Evolutionary conservation across 768 basidiomycete species (phyloP).

Genomic region (Psilocybe sp.): DNA sequence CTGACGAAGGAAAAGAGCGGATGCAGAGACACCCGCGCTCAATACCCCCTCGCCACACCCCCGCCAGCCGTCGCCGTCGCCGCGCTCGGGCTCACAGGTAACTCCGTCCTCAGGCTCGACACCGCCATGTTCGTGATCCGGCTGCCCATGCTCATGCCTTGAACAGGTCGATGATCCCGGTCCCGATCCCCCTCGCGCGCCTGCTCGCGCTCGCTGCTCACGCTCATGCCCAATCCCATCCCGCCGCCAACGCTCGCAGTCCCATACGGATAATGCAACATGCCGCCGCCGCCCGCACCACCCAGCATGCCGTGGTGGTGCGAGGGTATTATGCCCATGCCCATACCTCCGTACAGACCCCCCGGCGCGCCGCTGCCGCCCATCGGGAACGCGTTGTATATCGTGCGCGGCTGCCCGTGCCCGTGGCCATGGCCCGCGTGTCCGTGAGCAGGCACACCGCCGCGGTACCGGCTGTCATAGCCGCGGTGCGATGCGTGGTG

Average conservation of each 20-base stretch:
- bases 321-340: slow-evolving; percentile 2
- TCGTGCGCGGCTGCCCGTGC: slow-evolving; percentile 18
- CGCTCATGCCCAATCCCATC: no score
- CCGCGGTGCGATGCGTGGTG: slow-evolving; percentile 1
- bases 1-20: no score
- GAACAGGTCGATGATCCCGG: no score
- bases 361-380: not conserved
- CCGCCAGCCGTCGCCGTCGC: no score
- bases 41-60: no score
- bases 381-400: slow-evolving; percentile 24
- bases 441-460: slow-evolving; percentile 14
- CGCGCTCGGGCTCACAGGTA: slow-evolving; percentile 18
- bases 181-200: no score
- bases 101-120: slow-evolving; percentile 41
- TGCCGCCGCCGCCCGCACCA: no score
- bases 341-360: no score
- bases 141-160: slow-evolving; percentile 22
- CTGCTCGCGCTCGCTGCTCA: no score
- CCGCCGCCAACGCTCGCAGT: no score
- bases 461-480: slow-evolving; percentile 13
- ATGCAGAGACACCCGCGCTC: no score
- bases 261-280: no score
- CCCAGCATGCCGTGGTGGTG: not conserved
- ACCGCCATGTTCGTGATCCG: slow-evolving; percentile 40
- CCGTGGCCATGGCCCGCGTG: slow-evolving; percentile 7